phyloP scores from a whole-genome alignment of 2,329 filamentous ascomycete genomes.

The Trichoderma atroviride region DNA sequence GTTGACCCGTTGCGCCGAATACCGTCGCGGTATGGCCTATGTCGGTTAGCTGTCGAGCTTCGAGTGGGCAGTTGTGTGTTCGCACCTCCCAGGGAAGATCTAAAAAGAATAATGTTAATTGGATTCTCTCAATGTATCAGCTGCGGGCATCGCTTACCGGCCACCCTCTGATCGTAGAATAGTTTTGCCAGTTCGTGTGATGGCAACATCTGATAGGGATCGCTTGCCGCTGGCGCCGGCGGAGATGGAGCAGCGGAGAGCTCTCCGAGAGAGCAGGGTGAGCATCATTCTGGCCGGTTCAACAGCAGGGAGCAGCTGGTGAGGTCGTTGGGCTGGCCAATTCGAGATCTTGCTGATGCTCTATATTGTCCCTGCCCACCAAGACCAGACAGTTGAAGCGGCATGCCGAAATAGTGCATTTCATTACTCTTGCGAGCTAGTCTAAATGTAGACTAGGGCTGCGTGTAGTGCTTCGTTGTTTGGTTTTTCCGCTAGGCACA shows the following conservation, averaged over 20 bases:
- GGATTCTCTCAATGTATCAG: constrained; percentile 34
- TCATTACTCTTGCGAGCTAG: background rate
- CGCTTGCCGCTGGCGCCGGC: constrained; percentile 48
- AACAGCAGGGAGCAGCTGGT: constrained; percentile 8
- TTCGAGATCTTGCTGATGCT: constrained; percentile 9
- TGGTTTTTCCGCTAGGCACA: background rate
- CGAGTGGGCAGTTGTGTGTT: constrained; percentile 22
- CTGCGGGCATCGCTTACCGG: constrained; percentile 61
- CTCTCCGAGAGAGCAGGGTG: constrained; percentile 7
- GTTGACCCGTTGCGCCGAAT: constrained; percentile 93
- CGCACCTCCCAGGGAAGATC: constrained; percentile 84
- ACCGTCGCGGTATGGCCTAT: constrained; percentile 93
- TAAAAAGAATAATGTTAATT: constrained; percentile 47
- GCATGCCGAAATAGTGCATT: constrained; percentile 14
- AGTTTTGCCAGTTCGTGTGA: constrained; percentile 94
- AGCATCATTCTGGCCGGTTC: constrained; percentile 16
- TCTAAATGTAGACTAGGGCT: background rate
- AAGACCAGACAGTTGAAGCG: constrained; percentile 9
- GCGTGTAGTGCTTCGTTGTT: background rate
- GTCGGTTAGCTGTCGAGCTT: constrained; percentile 32
- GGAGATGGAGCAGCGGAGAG: constrained; percentile 15
- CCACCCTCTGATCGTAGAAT: constrained; percentile 87
- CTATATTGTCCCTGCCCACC: constrained; percentile 13
- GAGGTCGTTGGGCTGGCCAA: constrained; percentile 19
- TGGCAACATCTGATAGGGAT: constrained; percentile 78